These are phyloP conservation scores for Clitopilus hobsonii DNA, from an alignment of 768 basidiomycete genomes.

Conservation along the genomic window DNA sequence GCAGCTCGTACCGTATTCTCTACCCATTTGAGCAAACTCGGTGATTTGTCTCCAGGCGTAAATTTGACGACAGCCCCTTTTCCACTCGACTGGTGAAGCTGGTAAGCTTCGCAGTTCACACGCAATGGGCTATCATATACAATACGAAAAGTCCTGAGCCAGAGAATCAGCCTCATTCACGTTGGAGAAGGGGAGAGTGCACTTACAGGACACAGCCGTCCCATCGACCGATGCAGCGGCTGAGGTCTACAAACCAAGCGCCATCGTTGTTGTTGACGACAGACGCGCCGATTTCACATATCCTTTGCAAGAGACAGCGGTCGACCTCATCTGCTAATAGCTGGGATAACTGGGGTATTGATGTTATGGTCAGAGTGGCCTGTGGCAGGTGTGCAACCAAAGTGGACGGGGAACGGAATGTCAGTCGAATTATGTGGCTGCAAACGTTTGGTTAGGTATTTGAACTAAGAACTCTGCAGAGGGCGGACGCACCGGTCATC, in stretches of 20 bases:
- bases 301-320: slow-evolving; percentile 59
- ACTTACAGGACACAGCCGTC: slow-evolving; percentile 74
- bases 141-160: slow-evolving; percentile 58
- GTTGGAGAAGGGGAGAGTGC: background rate
- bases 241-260: slow-evolving; percentile 76
- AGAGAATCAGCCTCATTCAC: background rate
- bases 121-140: slow-evolving; percentile 43
- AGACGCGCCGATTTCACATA: slow-evolving; percentile 62
- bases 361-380: slow-evolving; percentile 68
- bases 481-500: slow-evolving; percentile 48
- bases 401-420: slow-evolving; percentile 70
- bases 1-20: slow-evolving; percentile 40
- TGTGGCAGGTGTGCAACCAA: slow-evolving; percentile 77
- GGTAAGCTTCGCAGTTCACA: slow-evolving; percentile 57
- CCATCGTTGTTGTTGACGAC: slow-evolving; percentile 51
- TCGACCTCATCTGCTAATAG: slow-evolving; percentile 77
- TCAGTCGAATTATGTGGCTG: slow-evolving; percentile 73
- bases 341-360: slow-evolving; percentile 71
- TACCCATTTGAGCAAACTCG: slow-evolving; percentile 51
- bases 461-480: background rate
- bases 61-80: slow-evolving; percentile 39
- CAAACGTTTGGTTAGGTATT: background rate
- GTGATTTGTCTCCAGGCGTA: slow-evolving; percentile 23
- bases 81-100: slow-evolving; percentile 36
- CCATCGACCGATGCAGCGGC: slow-evolving; percentile 75